These are phyloP conservation scores for Torrubiellomyces zombiae DNA, from an alignment of 2,329 filamentous ascomycete genomes.

Conservation along the genomic window DNA sequence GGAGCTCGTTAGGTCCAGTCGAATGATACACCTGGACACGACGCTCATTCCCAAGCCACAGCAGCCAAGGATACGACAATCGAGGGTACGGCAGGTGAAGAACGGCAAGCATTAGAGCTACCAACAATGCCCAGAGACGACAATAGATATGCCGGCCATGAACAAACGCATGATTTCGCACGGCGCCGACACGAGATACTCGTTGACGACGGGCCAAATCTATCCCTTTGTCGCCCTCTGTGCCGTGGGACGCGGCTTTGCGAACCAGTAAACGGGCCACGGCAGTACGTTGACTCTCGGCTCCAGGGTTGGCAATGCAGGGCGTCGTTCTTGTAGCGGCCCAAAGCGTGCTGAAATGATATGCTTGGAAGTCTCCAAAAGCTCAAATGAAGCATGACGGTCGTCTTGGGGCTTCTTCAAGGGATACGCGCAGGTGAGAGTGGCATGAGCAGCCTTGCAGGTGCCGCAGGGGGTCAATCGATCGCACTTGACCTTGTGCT, in stretches of 20 bases:
- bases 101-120: too few relatives aligned
- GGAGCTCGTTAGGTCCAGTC: slow-evolving; percentile 8
- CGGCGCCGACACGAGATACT: slow-evolving; percentile 13
- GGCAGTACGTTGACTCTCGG: slow-evolving; percentile 2
- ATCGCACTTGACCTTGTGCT: slow-evolving; percentile 11
- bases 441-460: slow-evolving; percentile 5
- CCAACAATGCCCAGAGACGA: slow-evolving; percentile 12
- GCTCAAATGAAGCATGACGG: too few relatives aligned
- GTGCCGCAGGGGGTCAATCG: slow-evolving; percentile 9
- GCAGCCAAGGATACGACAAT: too few relatives aligned
- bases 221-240: slow-evolving; percentile 6
- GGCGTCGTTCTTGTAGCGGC: too few relatives aligned
- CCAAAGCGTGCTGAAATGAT: too few relatives aligned
- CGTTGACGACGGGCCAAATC: slow-evolving; percentile 10
- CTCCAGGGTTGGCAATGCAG: slow-evolving; percentile 1
- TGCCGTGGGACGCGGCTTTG: slow-evolving; percentile 7
- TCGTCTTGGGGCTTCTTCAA: too few relatives aligned
- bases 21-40: slow-evolving; percentile 5
- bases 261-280: slow-evolving; percentile 12
- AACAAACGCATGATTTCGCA: slow-evolving; percentile 16
- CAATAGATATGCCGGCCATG: slow-evolving; percentile 14
- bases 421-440: slow-evolving; percentile 5
- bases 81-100: too few relatives aligned
- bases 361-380: too few relatives aligned
- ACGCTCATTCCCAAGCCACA: too few relatives aligned